Conservation (phyloP, 163 green algal species). For the Volvox carteri region DNA sequence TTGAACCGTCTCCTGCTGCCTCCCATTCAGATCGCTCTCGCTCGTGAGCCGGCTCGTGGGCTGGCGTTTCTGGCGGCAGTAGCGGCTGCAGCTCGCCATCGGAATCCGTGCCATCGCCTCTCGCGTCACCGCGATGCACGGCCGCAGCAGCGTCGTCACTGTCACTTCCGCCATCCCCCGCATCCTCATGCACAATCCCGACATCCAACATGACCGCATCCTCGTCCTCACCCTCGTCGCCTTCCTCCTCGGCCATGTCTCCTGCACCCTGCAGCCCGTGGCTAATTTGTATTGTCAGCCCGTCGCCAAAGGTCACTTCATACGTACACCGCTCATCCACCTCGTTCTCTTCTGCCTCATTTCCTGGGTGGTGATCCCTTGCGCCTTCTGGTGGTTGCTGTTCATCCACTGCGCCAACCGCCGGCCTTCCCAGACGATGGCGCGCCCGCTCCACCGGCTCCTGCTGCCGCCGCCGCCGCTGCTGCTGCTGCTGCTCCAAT, state of each 20-base stretch:
- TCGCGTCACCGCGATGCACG: neutral
- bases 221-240: conserved; percentile 16
- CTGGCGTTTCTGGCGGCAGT: conserved; percentile 15
- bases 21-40: neutral
- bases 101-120: neutral
- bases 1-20: neutral
- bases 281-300: conserved; percentile 50
- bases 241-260: neutral
- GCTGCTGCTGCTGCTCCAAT: conserved; percentile 7
- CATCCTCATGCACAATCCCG: neutral
- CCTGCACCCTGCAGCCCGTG: neutral
- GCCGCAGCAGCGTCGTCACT: neutral
- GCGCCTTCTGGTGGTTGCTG: neutral
- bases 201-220: conserved; percentile 51
- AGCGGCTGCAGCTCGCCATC: conserved; percentile 1
- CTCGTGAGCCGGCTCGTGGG: conserved; percentile 18
- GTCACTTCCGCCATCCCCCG: neutral
- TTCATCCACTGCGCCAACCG: no score
- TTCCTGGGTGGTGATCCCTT: neutral
- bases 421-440: neutral
- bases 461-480: neutral
- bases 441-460: neutral
- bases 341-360: neutral
- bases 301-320: conserved; percentile 34
- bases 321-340: conserved; percentile 15